Percentiles rank a stretch among this genome's conserved stretches.
Conservation (phyloP, 164 flowering plant genomes). For the Tetracentron sinense region DNA sequence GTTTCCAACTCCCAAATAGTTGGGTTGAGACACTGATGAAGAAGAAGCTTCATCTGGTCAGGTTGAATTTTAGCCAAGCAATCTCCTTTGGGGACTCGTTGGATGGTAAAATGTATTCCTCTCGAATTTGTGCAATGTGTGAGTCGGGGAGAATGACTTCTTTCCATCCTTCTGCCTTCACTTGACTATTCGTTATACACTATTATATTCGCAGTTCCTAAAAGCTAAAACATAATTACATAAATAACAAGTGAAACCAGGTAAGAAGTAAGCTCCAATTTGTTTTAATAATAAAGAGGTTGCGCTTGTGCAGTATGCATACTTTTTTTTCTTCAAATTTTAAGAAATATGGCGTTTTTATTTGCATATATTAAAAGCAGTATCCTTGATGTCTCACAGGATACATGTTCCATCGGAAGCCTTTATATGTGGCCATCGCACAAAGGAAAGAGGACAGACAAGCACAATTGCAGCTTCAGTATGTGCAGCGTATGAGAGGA, state of each 20-base stretch:
- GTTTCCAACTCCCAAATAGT: background rate
- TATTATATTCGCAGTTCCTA: no score
- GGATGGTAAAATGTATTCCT: no score
- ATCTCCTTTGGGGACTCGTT: no score
- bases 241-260: no score
- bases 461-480: constrained; percentile 58
- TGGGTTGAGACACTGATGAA: background rate
- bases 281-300: no score
- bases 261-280: no score
- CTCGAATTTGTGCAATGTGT: no score
- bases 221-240: no score
- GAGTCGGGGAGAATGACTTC: no score
- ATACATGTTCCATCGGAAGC: constrained; percentile 61
- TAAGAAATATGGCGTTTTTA: background rate
- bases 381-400: constrained; percentile 35
- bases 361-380: background rate
- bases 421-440: constrained; percentile 79
- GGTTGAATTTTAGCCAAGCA: background rate
- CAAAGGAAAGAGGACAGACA: constrained; percentile 85
- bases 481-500: constrained; percentile 50
- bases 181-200: no score
- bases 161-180: no score
- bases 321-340: background rate
- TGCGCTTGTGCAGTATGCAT: background rate
- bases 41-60: background rate